phyloP scores from a whole-genome alignment of 2,329 filamentous ascomycete genomes.

The Escovopsis sp. region DNA sequence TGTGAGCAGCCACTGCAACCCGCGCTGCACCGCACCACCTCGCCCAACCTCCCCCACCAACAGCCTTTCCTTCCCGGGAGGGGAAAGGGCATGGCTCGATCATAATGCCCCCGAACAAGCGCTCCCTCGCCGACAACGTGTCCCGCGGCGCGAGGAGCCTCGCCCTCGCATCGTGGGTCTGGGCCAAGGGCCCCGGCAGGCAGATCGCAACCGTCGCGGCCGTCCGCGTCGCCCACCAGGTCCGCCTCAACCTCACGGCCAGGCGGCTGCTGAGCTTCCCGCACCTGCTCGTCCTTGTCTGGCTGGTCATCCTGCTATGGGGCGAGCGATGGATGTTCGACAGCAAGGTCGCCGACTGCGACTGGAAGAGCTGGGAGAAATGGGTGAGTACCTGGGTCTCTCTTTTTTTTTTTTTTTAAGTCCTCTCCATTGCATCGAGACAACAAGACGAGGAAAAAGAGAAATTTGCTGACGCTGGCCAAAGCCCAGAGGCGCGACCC shows the following conservation, averaged over 20 bases:
- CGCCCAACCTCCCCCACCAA: neutral
- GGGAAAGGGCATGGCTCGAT: slow-evolving; percentile 15
- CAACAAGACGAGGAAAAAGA: no score
- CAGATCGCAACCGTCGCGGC: slow-evolving; percentile 19
- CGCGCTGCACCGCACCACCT: neutral
- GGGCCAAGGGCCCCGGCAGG: slow-evolving; percentile 27
- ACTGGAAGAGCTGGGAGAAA: slow-evolving; percentile 79
- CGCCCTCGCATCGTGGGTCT: slow-evolving; percentile 22
- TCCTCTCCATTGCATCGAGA: neutral
- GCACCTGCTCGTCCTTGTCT: slow-evolving; percentile 54
- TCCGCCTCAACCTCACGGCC: slow-evolving; percentile 30
- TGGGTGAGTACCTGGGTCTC: slow-evolving; percentile 48
- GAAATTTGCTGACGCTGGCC: neutral
- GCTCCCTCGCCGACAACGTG: slow-evolving; percentile 12
- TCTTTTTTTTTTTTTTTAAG: no score
- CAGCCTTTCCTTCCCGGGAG: neutral
- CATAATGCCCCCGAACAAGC: slow-evolving; percentile 13
- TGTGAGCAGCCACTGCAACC: neutral
- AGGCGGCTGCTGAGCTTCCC: slow-evolving; percentile 46
- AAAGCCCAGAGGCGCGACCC: slow-evolving; percentile 61
- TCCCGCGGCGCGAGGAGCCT: slow-evolving; percentile 11
- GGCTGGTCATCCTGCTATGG: slow-evolving; percentile 67
- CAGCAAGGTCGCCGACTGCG: slow-evolving; percentile 53
- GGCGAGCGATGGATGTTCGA: slow-evolving; percentile 71
- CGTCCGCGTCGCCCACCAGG: slow-evolving; percentile 13